A percentile compares a stretch with the other conserved stretches of the same genome.
Conservation (phyloP, 2,329 filamentous ascomycete genomes). For the Lithohypha guttulata region DNA sequence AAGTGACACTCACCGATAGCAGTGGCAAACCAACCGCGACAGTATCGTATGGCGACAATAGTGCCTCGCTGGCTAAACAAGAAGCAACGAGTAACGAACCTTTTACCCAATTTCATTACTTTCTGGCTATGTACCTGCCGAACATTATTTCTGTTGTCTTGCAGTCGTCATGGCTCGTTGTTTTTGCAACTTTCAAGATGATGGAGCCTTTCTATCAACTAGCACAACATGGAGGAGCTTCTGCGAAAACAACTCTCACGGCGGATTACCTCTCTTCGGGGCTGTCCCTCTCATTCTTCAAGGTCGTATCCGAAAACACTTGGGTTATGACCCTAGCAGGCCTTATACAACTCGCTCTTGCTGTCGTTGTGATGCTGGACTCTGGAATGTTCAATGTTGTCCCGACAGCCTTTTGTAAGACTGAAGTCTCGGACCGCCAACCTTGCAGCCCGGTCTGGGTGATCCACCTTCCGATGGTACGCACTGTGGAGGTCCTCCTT, state of each 20-base stretch:
- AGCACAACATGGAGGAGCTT: constrained; percentile 9
- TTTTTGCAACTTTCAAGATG: constrained; percentile 12
- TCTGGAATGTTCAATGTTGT: constrained; percentile 9
- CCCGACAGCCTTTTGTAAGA: constrained; percentile 8
- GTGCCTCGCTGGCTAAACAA: too few species aligned
- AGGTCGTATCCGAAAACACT: constrained; percentile 3
- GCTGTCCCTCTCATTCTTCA: constrained; percentile 2
- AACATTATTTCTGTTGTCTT: constrained; percentile 9
- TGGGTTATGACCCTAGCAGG: constrained; percentile 9
- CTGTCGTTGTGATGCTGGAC: constrained; percentile 6
- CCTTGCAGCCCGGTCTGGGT: constrained; percentile 13
- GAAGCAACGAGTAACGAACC: not conserved
- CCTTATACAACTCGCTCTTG: constrained; percentile 2
- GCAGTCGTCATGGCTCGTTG: constrained; percentile 10
- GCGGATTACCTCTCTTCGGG: constrained; percentile 13
- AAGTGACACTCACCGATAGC: not conserved
- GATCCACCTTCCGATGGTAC: constrained; percentile 8
- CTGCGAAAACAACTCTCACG: constrained; percentile 6
- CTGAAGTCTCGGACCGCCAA: not conserved
- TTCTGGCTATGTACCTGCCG: constrained; percentile 13
- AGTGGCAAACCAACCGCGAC: not conserved
- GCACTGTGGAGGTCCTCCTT: constrained; percentile 10
- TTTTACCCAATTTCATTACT: constrained; percentile 6
- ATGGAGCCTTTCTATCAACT: constrained; percentile 17
- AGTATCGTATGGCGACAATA: not conserved